Base-by-base conservation (phyloP, 2,329 filamentous ascomycete genomes). In the Trichophyton schoenleinii region DNA sequence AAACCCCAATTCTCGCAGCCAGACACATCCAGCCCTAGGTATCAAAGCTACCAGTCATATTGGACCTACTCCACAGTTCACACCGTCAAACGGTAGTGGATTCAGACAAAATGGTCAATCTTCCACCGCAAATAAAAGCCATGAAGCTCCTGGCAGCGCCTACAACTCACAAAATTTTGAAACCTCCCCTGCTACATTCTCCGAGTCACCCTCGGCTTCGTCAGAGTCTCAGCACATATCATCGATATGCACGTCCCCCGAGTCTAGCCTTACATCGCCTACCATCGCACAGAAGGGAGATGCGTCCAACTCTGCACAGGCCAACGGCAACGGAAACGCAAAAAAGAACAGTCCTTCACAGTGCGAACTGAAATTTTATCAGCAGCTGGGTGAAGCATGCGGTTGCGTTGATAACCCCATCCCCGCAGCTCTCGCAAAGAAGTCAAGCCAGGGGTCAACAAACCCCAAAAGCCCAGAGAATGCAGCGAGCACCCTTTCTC, bases 201-300 rank as follows among this genome's bases (percentile, higher is more conserved):
- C 76, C 4, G 74, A 76, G 42, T 80, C 78, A 18, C 78, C 78
- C 1, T 75, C 74, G 8, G 76, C 77, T n/a, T 79, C 75, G 5
- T 77, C 76, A 9, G 77, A 79, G 60, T 79, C 77, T 5, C 75
- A 79, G 58, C 73, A 74, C 31, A 65, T 73, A 25, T 79, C 78
- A n/a, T 79, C 78, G 5, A 77, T 70, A 61, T 77, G 76, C n/a
- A 80, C 78, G 25, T 79, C 78, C 3, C 78, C 78, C 15, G 78
- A 79, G 63, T 76, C 78, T 20, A 73, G 70, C 59, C 63, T 72
- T 20, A 74, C 74, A 64, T 78, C 76, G 22, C 58, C 58, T 46
- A 48, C 76, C 76, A 6, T 69, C 70, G 13, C 71, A 69, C 28
- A 64, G 65, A 31, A 78, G 77, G 64, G 59, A 68, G 38, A 58